Evolutionary conservation across 306 rosid genomes (phyloP), one percentile per base, ranked within the genome.

Genomic region (Hippophae gyantsensis): DNA sequence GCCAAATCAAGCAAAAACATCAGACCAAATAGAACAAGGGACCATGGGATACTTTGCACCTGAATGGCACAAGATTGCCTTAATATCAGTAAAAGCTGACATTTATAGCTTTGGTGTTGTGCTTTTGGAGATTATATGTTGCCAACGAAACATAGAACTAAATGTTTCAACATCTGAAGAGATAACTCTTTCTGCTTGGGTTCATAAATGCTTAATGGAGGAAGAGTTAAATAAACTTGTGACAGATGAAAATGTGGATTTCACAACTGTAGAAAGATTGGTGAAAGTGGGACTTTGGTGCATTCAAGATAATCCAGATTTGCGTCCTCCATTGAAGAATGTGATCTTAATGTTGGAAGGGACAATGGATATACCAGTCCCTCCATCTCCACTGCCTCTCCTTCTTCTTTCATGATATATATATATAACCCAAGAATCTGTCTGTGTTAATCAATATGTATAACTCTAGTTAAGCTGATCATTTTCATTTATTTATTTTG

Each of bases 11-110:
- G 7, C 6, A 13, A 49, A 49, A 49, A 49, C 53, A 13, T 3
- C 54, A 69, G 77, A 0, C 50, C 41, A 53, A 72, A 69, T 48
- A 48, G 87, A 13, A 84, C 81, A 10, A 79, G 14, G 23, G 14
- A 4, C 85, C 1, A 63, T 82, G 57, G 90, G 90, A 2, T 84
- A 84, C 32, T 78, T 84, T 78, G 86, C 90, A 14, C 84, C 84
- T 0, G 90, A 80, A 63, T 80, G 86, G 90, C 49, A 77, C 18
- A 72, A 58, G 5, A 81, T 76, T 49, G 67, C 52, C 11, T 79
- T 76, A 5, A 75, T 84, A 13, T 78, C 90, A 6, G 69, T 78
- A 7, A 81, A 81, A 66, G 82, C 76, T 7, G 90, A 84, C 25
- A 86, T 81, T 6, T 81, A 75, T 61, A 73, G 90, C 58, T 81